These are phyloP conservation scores for Metarhizium guizhouense DNA, from an alignment of 2,329 filamentous ascomycete species.

Conservation along the genomic window DNA sequence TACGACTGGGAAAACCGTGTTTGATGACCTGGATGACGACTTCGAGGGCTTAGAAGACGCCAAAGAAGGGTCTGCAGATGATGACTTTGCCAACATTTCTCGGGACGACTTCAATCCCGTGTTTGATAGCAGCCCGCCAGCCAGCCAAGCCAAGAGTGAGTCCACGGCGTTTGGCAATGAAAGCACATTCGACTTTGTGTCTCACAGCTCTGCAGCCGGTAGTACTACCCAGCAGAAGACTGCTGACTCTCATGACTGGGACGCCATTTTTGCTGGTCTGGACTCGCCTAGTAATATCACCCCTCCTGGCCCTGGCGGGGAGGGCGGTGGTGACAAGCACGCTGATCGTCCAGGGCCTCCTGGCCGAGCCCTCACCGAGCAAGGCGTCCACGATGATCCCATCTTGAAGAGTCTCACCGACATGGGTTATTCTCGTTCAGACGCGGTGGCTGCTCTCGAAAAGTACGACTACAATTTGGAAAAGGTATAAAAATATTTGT, in stretches of 20 bases:
- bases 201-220: slow-evolving; percentile 23
- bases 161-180: slow-evolving; percentile 43
- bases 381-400: slow-evolving; percentile 79
- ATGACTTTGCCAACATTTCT: slow-evolving; percentile 70
- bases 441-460: slow-evolving; percentile 74
- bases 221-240: slow-evolving; percentile 28
- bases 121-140: slow-evolving; percentile 62
- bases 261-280: slow-evolving; percentile 80
- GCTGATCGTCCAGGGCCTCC: slow-evolving; percentile 19
- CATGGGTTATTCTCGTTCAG: slow-evolving; percentile 75
- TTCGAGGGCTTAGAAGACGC: slow-evolving; percentile 80
- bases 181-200: slow-evolving; percentile 52
- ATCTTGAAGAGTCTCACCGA: slow-evolving; percentile 81
- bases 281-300: slow-evolving; percentile 42
- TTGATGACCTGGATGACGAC: slow-evolving; percentile 70
- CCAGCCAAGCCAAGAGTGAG: slow-evolving; percentile 45
- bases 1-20: slow-evolving; percentile 39
- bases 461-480: slow-evolving; percentile 95
- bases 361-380: slow-evolving; percentile 62
- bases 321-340: slow-evolving; percentile 7
- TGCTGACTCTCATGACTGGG: slow-evolving; percentile 71
- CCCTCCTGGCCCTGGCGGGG: slow-evolving; percentile 6
- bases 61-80: slow-evolving; percentile 69
- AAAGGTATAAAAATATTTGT: slow-evolving; percentile 52
- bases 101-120: slow-evolving; percentile 73